These are phyloP conservation scores for Acorus calamus DNA, from an alignment of 106 monocot species.

Conservation along the genomic window DNA sequence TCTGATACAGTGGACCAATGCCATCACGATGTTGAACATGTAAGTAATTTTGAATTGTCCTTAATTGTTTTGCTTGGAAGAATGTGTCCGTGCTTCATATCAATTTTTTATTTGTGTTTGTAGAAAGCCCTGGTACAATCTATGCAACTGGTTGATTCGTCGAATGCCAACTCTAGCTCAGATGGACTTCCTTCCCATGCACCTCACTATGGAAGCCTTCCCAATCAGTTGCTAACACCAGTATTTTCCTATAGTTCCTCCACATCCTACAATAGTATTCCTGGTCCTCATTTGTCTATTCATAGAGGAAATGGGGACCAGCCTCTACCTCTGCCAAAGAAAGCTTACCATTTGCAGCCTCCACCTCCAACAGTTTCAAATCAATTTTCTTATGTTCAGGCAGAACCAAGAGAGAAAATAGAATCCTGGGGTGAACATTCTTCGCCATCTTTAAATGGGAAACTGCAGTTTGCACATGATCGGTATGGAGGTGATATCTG, in stretches of 20 bases:
- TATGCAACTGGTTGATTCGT: slow-evolving; percentile 19
- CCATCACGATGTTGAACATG: too few relatives aligned
- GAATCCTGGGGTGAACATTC: slow-evolving; percentile 30
- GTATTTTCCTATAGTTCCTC: slow-evolving; percentile 26
- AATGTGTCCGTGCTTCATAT: too few relatives aligned
- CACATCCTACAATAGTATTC: slow-evolving; percentile 16
- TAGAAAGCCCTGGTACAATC: slow-evolving; percentile 22
- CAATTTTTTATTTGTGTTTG: not conserved
- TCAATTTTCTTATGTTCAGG: slow-evolving; percentile 65
- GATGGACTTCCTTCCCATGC: slow-evolving; percentile 23
- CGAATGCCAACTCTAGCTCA: slow-evolving; percentile 12
- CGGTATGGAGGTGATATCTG: slow-evolving; percentile 20
- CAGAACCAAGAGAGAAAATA: slow-evolving; percentile 34
- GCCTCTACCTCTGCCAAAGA: slow-evolving; percentile 21
- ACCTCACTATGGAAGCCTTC: slow-evolving; percentile 31
- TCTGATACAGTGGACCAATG: too few relatives aligned
- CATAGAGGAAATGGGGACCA: slow-evolving; percentile 24
- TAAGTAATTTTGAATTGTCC: too few relatives aligned
- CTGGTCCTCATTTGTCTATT: slow-evolving; percentile 18
- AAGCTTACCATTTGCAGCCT: slow-evolving; percentile 51
- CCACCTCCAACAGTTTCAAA: slow-evolving; percentile 57
- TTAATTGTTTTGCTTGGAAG: too few relatives aligned
- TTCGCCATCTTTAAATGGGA: slow-evolving; percentile 21
- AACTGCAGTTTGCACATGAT: slow-evolving; percentile 27
- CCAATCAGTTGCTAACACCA: slow-evolving; percentile 33